Base-by-base conservation (phyloP, 1,139 yeast genomes). In the Saccharomycopsis hybrid region DNA sequence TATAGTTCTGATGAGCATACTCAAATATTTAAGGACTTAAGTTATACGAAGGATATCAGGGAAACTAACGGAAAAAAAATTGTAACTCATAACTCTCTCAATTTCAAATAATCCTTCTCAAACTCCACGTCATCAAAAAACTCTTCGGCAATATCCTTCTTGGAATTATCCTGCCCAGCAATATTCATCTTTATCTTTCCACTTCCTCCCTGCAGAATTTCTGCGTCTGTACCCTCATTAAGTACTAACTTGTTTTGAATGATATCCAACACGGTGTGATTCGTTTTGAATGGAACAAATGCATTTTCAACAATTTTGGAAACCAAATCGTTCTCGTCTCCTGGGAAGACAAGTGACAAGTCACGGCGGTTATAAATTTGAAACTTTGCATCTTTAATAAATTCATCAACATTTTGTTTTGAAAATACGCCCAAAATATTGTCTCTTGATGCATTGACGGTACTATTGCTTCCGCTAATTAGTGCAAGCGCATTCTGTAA, bases 361-460 rank as follows among this genome's bases (percentile, higher is more conserved):
- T 43, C 45, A 27, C 31, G 29, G 11, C 35, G n/a, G 25, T 43
- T 33, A n/a, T 29, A 43, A 4, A 43, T 31, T 13, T 43, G 37
- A 13, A 43, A 43, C n/a, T 5, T 32, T 4, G 45, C 45, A 5
- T 32, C n/a, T 11, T 30, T 25, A 11, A 32, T 27, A 43, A 43
- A 43, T 8, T 27, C 28, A 9, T 9, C 11, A 27, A 41, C 9
- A 11, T 9, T 27, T 18, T 11, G 27, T 11, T 27, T n/a, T 4
- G 25, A 25, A 25, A 28, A 9, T n/a, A n/a, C n/a, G n/a, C n/a
- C n/a, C n/a, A n/a, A n/a, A n/a, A n/a, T n/a, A n/a, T n/a, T n/a
- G n/a, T n/a, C n/a, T n/a, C n/a, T n/a, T n/a, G n/a, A n/a, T n/a
- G n/a, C n/a, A n/a, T n/a, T n/a, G n/a, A n/a, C n/a, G n/a, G n/a